A percentile compares a stretch with the other conserved stretches of the same genome.
These are phyloP conservation scores for Coccomyxa subellipsoidea DNA, from an alignment of 163 green algal genomes.

Conservation along the genomic window DNA sequence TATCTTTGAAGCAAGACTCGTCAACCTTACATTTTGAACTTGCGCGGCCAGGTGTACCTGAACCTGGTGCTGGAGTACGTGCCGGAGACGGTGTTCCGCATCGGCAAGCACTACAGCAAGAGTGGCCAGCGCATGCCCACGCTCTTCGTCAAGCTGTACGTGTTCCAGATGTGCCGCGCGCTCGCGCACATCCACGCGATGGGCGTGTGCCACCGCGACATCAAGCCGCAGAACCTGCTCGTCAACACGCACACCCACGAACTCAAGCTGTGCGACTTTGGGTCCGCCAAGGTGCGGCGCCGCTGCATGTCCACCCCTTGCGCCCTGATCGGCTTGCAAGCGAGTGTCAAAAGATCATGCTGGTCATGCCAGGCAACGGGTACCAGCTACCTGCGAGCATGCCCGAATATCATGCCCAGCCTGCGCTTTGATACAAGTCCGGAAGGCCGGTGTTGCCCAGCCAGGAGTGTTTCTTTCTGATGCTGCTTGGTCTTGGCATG, in stretches of 20 bases:
- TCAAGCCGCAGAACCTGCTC: slow-evolving; percentile 99
- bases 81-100: slow-evolving; percentile 96
- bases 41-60: slow-evolving; percentile 79
- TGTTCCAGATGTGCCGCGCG: slow-evolving; percentile 95
- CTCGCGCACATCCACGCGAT: slow-evolving; percentile 89
- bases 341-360: too few species aligned
- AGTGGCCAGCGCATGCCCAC: slow-evolving; percentile 90
- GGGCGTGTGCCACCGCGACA: slow-evolving; percentile 97
- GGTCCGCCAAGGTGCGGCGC: slow-evolving; percentile 92
- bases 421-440: too few species aligned
- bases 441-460: too few species aligned
- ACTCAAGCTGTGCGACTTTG: slow-evolving; percentile 99
- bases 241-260: slow-evolving; percentile 90
- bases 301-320: too few species aligned
- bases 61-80: slow-evolving; percentile 99
- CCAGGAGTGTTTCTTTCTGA: too few species aligned
- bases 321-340: too few species aligned
- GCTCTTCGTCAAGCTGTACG: slow-evolving; percentile 96
- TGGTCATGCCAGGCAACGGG: too few species aligned
- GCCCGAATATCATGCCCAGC: too few species aligned
- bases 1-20: too few species aligned
- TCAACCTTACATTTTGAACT: too few species aligned
- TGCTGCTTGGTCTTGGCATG: too few species aligned
- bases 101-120: slow-evolving; percentile 95
- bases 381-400: too few species aligned